Conservation (phyloP, 495 filamentous ascomycete genomes). For the Xylaria cubensis region DNA sequence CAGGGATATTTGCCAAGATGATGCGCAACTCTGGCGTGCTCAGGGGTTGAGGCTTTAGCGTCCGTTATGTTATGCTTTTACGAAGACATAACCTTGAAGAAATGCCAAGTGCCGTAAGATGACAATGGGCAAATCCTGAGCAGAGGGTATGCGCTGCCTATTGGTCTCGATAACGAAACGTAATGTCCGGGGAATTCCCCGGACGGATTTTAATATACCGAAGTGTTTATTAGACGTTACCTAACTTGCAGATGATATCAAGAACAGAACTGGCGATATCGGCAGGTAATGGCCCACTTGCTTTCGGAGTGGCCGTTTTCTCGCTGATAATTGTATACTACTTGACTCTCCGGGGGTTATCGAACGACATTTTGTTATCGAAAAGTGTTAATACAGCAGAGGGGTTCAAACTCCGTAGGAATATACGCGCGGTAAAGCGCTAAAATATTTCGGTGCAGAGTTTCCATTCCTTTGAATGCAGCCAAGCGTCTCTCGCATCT, state of each 20-base stretch:
- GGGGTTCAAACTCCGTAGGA: not conserved
- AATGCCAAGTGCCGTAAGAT: not conserved
- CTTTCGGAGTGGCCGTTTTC: not conserved
- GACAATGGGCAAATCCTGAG: not conserved
- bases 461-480: not conserved
- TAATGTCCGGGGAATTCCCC: not conserved
- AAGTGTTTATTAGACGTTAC: not conserved
- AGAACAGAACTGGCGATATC: not conserved
- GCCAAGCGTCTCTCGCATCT: not conserved
- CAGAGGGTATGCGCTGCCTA: not conserved
- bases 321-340: not conserved
- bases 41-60: not conserved
- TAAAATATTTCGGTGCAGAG: not conserved
- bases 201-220: not conserved
- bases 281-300: not conserved
- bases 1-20: slow-evolving; percentile 10
- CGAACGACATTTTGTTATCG: not conserved
- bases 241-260: not conserved
- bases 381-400: not conserved
- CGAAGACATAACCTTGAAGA: not conserved
- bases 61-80: not conserved
- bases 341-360: not conserved
- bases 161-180: not conserved
- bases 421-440: slow-evolving; percentile 10
- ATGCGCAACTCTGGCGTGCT: not conserved